These are phyloP conservation scores for Tubosaeta sp. DNA, from an alignment of 768 basidiomycete species.

Conservation along the genomic window DNA sequence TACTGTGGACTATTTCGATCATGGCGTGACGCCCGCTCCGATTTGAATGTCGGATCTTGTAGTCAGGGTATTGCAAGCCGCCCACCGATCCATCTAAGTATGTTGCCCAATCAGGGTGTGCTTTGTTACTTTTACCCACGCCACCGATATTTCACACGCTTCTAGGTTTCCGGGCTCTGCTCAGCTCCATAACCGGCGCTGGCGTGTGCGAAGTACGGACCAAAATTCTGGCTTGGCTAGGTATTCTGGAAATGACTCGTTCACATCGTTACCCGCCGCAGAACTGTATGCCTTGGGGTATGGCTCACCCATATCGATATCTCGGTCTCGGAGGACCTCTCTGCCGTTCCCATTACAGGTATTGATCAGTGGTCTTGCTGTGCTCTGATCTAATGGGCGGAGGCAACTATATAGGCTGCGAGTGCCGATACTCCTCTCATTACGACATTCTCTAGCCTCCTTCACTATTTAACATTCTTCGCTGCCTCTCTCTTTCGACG, in stretches of 20 bases:
- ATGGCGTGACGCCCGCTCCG: neutral
- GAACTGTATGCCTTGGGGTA: neutral
- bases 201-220: neutral
- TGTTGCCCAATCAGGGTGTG: neutral
- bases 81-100: neutral
- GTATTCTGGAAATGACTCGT: neutral
- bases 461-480: neutral
- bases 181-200: neutral
- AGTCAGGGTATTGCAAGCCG: slow-evolving; percentile 15
- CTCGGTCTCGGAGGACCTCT: neutral
- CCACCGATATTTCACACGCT: slow-evolving; percentile 11
- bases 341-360: slow-evolving; percentile 2
- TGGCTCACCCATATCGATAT: neutral
- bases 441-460: slow-evolving; percentile 4
- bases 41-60: slow-evolving; percentile 6
- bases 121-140: slow-evolving; percentile 1
- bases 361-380: slow-evolving; percentile 8
- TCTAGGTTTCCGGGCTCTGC: slow-evolving; percentile 6
- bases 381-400: slow-evolving; percentile 13
- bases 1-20: neutral
- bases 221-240: neutral
- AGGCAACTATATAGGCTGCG: slow-evolving; percentile 18
- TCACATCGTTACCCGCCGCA: neutral
- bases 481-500: neutral
- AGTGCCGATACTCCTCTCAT: neutral